phyloP scores from a whole-genome alignment of 805 yeast genomes.

The Metschnikowia cerradonensis region DNA sequence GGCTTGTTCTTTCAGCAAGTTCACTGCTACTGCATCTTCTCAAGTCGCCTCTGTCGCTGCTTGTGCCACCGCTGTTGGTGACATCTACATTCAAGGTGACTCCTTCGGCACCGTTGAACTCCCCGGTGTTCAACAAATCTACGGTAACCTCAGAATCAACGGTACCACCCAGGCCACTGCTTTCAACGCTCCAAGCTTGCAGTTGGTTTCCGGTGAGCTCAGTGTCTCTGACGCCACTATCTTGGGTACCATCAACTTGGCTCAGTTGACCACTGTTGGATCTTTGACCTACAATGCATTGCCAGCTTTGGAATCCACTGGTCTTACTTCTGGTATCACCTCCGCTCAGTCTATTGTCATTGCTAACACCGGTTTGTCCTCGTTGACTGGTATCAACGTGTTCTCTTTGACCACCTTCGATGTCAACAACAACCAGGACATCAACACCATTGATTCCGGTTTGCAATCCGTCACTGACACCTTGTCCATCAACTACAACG shows the following conservation, averaged over 20 bases:
- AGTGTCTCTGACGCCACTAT: conserved; percentile 59
- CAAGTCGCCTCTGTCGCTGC: conserved; percentile 70
- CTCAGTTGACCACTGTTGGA: conserved; percentile 78
- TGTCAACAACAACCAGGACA: conserved; percentile 86
- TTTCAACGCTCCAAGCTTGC: conserved; percentile 75
- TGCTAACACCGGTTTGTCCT: conserved; percentile 68
- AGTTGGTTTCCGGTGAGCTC: conserved; percentile 70
- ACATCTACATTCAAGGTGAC: conserved; percentile 63
- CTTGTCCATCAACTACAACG: conserved; percentile 81
- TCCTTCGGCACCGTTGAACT: conserved; percentile 57
- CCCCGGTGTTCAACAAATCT: conserved; percentile 69
- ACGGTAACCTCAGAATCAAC: conserved; percentile 67
- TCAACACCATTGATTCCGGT: conserved; percentile 67
- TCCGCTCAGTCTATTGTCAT: conserved; percentile 66
- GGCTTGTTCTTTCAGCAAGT: conserved; percentile 60
- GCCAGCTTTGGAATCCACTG: conserved; percentile 72
- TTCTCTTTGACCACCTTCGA: conserved; percentile 50
- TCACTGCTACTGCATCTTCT: conserved; percentile 74
- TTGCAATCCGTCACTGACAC: conserved; percentile 70
- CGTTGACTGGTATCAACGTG: conserved; percentile 63
- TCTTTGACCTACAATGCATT: conserved; percentile 74
- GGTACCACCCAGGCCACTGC: conserved; percentile 61
- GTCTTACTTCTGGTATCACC: conserved; percentile 66
- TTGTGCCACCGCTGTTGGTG: conserved; percentile 81
- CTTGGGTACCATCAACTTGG: conserved; percentile 66